phyloP scores from a whole-genome alignment of 352 stramenopile genomes.

The Globisporangium sylvaticum region DNA sequence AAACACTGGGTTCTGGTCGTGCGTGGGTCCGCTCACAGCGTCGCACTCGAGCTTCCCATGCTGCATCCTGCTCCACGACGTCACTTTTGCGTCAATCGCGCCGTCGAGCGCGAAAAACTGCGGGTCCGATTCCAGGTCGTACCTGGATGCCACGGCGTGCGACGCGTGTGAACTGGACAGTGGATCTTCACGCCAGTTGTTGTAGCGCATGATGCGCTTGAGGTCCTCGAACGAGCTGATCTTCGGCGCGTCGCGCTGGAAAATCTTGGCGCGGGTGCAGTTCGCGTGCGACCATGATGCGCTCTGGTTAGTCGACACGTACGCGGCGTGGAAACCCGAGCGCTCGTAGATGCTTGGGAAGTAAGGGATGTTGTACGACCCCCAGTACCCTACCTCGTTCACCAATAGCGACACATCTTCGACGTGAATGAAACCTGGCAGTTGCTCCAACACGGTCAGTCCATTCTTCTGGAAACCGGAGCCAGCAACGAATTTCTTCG shows the following conservation, averaged over 20 bases:
- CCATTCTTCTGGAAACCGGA: constrained; percentile 37
- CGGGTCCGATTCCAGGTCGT: constrained; percentile 50
- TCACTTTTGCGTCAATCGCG: constrained; percentile 78
- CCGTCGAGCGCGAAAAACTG: constrained; percentile 38
- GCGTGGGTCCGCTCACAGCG: constrained; percentile 58
- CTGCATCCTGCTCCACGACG: constrained; percentile 27
- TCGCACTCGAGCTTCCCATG: constrained; percentile 34
- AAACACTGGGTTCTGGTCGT: constrained; percentile 50
- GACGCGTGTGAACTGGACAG: constrained; percentile 42
- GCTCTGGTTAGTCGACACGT: constrained; percentile 29
- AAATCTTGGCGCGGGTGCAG: constrained; percentile 51
- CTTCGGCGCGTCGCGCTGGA: constrained; percentile 39
- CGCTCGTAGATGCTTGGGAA: constrained; percentile 53
- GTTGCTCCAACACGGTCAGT: constrained; percentile 70
- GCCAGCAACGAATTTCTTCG: constrained; percentile 41
- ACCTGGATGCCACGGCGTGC: constrained; percentile 54
- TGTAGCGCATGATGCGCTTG: constrained; percentile 64
- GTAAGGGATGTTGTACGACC: constrained; percentile 83
- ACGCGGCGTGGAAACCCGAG: constrained; percentile 46
- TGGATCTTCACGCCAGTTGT: constrained; percentile 56
- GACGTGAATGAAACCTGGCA: constrained; percentile 50
- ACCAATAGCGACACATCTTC: constrained; percentile 51
- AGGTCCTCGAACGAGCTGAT: constrained; percentile 45
- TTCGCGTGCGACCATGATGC: constrained; percentile 40
- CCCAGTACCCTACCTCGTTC: constrained; percentile 65